Evolutionary conservation across 148 eudicot genomes (phyloP).

Genomic region (Oxyria digyna): DNA sequence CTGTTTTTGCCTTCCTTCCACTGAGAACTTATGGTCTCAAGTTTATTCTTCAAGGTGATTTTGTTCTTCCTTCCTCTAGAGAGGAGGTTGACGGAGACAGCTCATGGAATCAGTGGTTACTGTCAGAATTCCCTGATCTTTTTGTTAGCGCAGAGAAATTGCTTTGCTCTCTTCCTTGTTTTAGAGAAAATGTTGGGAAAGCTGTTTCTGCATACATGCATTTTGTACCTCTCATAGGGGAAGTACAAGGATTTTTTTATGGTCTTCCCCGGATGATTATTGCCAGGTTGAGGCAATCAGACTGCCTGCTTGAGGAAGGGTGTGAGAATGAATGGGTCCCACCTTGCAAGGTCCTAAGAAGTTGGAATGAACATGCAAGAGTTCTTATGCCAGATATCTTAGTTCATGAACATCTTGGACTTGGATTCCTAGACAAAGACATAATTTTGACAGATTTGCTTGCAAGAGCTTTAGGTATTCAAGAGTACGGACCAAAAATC

Average conservation of each 20-base stretch:
- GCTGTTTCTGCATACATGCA: slow-evolving; percentile 75
- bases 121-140: slow-evolving; percentile 74
- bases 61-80: slow-evolving; percentile 96
- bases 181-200: slow-evolving; percentile 47
- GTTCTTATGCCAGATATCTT: slow-evolving; percentile 52
- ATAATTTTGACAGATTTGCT: slow-evolving; percentile 54
- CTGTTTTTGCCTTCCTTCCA: slow-evolving; percentile 95
- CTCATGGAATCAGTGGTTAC: slow-evolving; percentile 96
- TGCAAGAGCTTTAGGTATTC: slow-evolving; percentile 71
- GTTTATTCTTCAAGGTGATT: slow-evolving; percentile 94
- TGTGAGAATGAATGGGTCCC: slow-evolving; percentile 57
- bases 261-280: slow-evolving; percentile 75
- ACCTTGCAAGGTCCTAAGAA: slow-evolving; percentile 79
- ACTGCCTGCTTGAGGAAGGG: slow-evolving; percentile 78
- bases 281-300: slow-evolving; percentile 68
- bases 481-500: slow-evolving; percentile 70
- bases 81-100: slow-evolving; percentile 97
- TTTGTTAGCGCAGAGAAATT: slow-evolving; percentile 66
- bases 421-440: slow-evolving; percentile 59
- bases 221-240: slow-evolving; percentile 86
- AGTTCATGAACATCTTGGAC: slow-evolving; percentile 64
- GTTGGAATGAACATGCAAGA: slow-evolving; percentile 61
- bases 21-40: slow-evolving; percentile 88
- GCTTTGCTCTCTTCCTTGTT: slow-evolving; percentile 70
- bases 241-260: slow-evolving; percentile 89